These are phyloP conservation scores for Gossypium lobatum DNA, from an alignment of 441 rosid species.

Conservation along the genomic window DNA sequence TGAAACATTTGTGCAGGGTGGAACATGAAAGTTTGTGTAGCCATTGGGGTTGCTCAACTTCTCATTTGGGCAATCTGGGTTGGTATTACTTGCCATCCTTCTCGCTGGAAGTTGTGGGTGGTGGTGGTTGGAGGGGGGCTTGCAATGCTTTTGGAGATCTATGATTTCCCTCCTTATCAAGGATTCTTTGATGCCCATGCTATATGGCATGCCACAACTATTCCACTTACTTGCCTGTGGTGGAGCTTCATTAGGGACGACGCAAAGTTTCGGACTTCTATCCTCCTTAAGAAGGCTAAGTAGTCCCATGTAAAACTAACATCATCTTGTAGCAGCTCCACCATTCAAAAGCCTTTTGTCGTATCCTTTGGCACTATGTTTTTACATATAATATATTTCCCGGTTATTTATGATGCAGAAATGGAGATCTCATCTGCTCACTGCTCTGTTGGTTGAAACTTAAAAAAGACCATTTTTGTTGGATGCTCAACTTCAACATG, in stretches of 20 bases:
- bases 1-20: conserved; percentile 49
- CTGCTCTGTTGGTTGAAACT: background rate
- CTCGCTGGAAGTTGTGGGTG: conserved; percentile 78
- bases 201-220: conserved; percentile 73
- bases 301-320: background rate
- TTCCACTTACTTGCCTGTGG: conserved; percentile 80
- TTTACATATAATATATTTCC: background rate
- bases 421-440: background rate
- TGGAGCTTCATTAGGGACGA: conserved; percentile 94
- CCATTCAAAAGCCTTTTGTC: background rate
- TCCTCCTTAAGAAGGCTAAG: conserved; percentile 52
- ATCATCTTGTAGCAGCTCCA: background rate
- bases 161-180: conserved; percentile 72
- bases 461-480: background rate
- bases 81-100: conserved; percentile 60
- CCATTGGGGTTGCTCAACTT: conserved; percentile 74
- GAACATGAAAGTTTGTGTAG: conserved; percentile 87
- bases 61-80: conserved; percentile 92
- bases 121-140: conserved; percentile 73
- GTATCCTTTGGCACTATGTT: background rate
- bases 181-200: conserved; percentile 84
- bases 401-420: background rate
- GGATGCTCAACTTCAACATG: background rate
- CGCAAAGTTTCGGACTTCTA: conserved; percentile 51
- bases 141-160: conserved; percentile 85